Percentiles rank a stretch among this genome's conserved stretches.
Evolutionary conservation across 1,139 yeast species (phyloP).

Genomic region (Diutina pseudorugosa): DNA sequence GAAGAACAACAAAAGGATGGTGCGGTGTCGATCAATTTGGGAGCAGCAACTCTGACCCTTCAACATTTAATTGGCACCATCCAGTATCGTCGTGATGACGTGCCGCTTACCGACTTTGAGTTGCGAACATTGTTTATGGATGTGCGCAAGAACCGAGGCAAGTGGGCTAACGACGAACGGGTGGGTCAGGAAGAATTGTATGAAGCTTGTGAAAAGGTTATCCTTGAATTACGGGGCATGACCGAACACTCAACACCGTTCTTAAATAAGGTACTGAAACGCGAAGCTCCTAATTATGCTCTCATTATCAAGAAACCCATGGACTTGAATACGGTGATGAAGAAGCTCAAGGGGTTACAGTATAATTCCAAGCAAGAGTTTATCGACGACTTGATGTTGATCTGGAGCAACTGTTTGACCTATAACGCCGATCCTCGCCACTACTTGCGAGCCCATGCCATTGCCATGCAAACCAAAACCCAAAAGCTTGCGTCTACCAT

Average conservation of each 20-base stretch:
- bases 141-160: constrained; percentile 87
- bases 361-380: constrained; percentile 79
- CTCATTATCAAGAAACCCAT: constrained; percentile 84
- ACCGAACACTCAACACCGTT: constrained; percentile 97
- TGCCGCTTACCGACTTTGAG: constrained; percentile 74
- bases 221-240: constrained; percentile 75
- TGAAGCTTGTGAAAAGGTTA: constrained; percentile 95
- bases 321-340: constrained; percentile 93
- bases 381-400: constrained; percentile 85
- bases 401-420: constrained; percentile 88
- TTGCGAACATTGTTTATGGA: constrained; percentile 78
- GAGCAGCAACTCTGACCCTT: constrained; percentile 73
- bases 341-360: constrained; percentile 69
- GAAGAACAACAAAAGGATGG: background rate
- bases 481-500: constrained; percentile 65
- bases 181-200: constrained; percentile 96
- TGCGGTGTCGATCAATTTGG: constrained; percentile 30
- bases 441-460: constrained; percentile 80
- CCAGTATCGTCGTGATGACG: constrained; percentile 63
- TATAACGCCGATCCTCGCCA: constrained; percentile 95
- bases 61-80: constrained; percentile 72
- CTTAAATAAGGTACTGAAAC: constrained; percentile 82
- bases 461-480: constrained; percentile 92
- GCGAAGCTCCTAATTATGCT: constrained; percentile 96
- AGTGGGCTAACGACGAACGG: constrained; percentile 92